phyloP scores from a whole-genome alignment of 2,329 filamentous ascomycete species.

The Diaporthe amygdali region DNA sequence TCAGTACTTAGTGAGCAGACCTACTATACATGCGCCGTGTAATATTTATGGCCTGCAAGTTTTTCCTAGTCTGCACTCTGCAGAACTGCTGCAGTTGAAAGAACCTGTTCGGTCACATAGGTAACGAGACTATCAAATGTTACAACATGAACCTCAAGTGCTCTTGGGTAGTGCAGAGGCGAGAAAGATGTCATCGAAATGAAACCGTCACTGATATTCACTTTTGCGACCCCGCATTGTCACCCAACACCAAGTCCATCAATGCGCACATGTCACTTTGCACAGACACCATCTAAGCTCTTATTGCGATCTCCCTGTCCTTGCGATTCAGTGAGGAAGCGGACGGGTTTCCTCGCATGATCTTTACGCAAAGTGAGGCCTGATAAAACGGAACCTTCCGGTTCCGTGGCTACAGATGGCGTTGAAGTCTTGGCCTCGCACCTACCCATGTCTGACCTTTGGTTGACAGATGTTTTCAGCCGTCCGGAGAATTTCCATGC shows the following conservation, averaged over 20 bases:
- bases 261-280: neutral
- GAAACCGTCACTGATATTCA: neutral
- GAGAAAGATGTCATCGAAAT: neutral
- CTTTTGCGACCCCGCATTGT: neutral
- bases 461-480: neutral
- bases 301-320: neutral
- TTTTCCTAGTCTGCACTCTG: too few relatives aligned
- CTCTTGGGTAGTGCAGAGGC: too few relatives aligned
- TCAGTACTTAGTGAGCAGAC: rapidly evolving
- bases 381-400: neutral
- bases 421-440: neutral
- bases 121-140: too few relatives aligned
- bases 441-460: neutral
- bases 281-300: neutral
- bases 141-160: too few relatives aligned
- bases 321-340: neutral
- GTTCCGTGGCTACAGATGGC: neutral
- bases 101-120: too few relatives aligned
- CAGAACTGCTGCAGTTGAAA: too few relatives aligned
- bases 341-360: neutral
- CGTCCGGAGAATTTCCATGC: too few relatives aligned
- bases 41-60: neutral
- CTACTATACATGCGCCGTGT: neutral
- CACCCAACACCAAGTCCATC: neutral
- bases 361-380: neutral